These are phyloP conservation scores for Rhytidiadelphus loreus DNA, from an alignment of 225 moss, liverwort and hornwort species.

Conservation along the genomic window DNA sequence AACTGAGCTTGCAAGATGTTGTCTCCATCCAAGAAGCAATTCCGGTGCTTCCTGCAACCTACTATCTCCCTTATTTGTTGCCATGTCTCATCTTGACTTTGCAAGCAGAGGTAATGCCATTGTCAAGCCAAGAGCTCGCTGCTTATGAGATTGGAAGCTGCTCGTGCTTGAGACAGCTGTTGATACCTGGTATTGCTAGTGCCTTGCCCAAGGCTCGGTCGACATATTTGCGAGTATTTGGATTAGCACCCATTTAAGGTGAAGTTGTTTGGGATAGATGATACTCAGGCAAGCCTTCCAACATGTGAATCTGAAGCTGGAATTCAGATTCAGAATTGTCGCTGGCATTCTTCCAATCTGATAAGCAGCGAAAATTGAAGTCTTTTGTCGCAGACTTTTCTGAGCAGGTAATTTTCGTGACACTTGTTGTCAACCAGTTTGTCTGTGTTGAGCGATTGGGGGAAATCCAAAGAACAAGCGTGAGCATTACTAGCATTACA, in stretches of 20 bases:
- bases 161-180: constrained; percentile 1
- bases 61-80: neutral
- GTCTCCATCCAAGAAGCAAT: neutral
- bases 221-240: neutral
- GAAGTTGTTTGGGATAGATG: neutral
- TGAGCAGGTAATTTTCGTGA: neutral
- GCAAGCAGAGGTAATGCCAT: neutral
- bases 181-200: neutral
- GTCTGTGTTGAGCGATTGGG: neutral
- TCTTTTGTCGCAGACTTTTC: neutral
- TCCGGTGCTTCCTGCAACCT: neutral
- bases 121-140: neutral
- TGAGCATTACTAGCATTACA: neutral
- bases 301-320: neutral
- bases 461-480: neutral
- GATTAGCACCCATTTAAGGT: neutral
- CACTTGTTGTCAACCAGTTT: neutral
- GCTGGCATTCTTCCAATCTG: too few species aligned
- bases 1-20: neutral
- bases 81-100: neutral
- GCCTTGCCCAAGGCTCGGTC: neutral
- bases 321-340: neutral
- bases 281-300: neutral
- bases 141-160: neutral
- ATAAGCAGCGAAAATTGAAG: neutral